Percentiles rank a stretch among this genome's conserved stretches.
phyloP scores from a whole-genome alignment of 495 filamentous ascomycete species.

The Talaromyces nanjingensis region DNA sequence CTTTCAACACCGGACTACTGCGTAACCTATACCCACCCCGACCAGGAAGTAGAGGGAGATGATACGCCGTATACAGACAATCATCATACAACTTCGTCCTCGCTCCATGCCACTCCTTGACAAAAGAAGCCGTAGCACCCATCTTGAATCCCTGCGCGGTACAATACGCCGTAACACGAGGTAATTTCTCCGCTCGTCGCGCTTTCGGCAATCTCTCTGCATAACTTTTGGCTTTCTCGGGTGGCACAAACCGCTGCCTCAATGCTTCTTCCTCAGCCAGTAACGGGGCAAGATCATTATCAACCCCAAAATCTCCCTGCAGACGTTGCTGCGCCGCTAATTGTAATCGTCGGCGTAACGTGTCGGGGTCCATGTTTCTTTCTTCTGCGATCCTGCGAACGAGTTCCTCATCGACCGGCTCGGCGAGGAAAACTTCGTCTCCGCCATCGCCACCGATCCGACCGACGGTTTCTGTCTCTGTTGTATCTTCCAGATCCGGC shows the following conservation, averaged over 20 bases:
- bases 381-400: constrained; percentile 32
- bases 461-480: constrained; percentile 40
- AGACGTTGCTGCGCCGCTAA: constrained; percentile 32
- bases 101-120: constrained; percentile 83
- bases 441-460: constrained; percentile 33
- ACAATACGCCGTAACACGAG: constrained; percentile 91
- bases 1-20: constrained; percentile 87
- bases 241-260: constrained; percentile 48
- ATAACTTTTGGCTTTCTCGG: constrained; percentile 79
- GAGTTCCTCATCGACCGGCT: constrained; percentile 13
- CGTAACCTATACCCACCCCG: constrained; percentile 77
- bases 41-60: constrained; percentile 80
- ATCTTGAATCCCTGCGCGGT: constrained; percentile 91
- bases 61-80: constrained; percentile 92
- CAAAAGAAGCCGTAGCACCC: constrained; percentile 76
- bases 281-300: constrained; percentile 63
- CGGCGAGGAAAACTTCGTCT: constrained; percentile 41
- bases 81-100: constrained; percentile 98
- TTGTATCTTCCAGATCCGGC: constrained; percentile 48
- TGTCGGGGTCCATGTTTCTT: constrained; percentile 32
- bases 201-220: constrained; percentile 91
- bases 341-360: constrained; percentile 22
- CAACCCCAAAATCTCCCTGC: constrained; percentile 43
- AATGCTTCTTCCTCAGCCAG: constrained; percentile 72
- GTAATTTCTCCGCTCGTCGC: constrained; percentile 75